These are phyloP conservation scores for Fusarium siculi DNA, from an alignment of 2,329 filamentous ascomycete genomes.

Conservation along the genomic window DNA sequence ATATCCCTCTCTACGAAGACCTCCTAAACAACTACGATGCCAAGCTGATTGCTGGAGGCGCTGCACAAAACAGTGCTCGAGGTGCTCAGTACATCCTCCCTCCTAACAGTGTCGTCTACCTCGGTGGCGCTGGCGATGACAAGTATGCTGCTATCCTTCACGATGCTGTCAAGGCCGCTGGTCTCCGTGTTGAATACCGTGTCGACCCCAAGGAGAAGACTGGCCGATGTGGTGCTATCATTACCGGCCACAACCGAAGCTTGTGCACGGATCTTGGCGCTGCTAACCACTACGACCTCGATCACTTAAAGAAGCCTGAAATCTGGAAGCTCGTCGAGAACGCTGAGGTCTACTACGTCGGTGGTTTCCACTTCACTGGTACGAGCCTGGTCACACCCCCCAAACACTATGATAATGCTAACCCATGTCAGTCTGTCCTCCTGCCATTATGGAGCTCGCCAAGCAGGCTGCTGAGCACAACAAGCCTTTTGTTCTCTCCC, in stretches of 20 bases:
- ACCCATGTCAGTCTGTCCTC: slow-evolving; percentile 75
- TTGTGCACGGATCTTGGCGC: slow-evolving; percentile 96
- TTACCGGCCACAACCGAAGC: slow-evolving; percentile 94
- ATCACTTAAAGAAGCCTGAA: slow-evolving; percentile 89
- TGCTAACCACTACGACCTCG: slow-evolving; percentile 95
- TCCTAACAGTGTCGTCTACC: slow-evolving; percentile 88
- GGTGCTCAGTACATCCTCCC: slow-evolving; percentile 97
- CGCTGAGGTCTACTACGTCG: slow-evolving; percentile 90
- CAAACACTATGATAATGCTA: slow-evolving; percentile 8
- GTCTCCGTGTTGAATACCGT: slow-evolving; percentile 93
- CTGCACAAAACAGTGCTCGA: slow-evolving; percentile 96
- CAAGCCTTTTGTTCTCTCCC: slow-evolving; percentile 91
- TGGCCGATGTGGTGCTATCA: slow-evolving; percentile 94
- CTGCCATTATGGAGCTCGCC: slow-evolving; percentile 88
- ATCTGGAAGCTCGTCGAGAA: slow-evolving; percentile 93
- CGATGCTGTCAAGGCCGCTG: slow-evolving; percentile 86
- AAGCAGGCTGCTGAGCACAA: slow-evolving; percentile 89
- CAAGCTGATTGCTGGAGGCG: slow-evolving; percentile 94
- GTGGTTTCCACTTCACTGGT: slow-evolving; percentile 93
- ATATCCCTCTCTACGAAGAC: slow-evolving; percentile 91
- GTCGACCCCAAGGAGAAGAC: slow-evolving; percentile 86
- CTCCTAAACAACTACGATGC: slow-evolving; percentile 91
- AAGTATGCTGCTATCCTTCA: slow-evolving; percentile 92
- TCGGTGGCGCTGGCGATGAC: slow-evolving; percentile 94
- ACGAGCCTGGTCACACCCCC: slow-evolving; percentile 2